These are phyloP conservation scores for Paecilomyces fulvus DNA, from an alignment of 2,329 filamentous ascomycete species.

Conservation along the genomic window DNA sequence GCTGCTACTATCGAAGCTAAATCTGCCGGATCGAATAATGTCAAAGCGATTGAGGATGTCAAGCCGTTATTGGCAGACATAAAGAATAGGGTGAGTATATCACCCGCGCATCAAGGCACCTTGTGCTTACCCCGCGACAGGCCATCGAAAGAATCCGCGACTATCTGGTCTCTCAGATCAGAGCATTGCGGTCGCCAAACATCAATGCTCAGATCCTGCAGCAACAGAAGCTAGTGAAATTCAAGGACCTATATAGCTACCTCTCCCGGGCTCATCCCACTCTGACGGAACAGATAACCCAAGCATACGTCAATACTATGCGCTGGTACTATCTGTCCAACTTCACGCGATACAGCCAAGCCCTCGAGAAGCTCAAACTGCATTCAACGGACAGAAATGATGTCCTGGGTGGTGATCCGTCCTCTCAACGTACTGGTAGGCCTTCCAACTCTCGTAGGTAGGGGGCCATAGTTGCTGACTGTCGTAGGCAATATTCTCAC, in stretches of 20 bases:
- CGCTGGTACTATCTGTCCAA: conserved; percentile 94
- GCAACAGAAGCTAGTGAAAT: conserved; percentile 79
- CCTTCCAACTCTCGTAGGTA: conserved; percentile 5
- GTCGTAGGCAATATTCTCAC: conserved; percentile 27
- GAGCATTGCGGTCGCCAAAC: conserved; percentile 83
- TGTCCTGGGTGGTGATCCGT: conserved; percentile 70
- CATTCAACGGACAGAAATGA: conserved; percentile 78
- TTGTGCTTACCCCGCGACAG: conserved; percentile 16
- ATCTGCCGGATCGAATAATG: conserved; percentile 50
- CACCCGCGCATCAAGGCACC: not conserved
- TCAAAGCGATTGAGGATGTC: conserved; percentile 74
- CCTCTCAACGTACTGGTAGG: conserved; percentile 50
- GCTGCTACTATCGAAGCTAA: conserved; percentile 63
- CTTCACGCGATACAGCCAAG: conserved; percentile 77
- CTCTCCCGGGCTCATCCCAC: conserved; percentile 70
- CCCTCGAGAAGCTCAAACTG: conserved; percentile 75
- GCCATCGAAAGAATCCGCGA: conserved; percentile 92
- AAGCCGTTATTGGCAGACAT: conserved; percentile 78
- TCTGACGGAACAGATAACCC: conserved; percentile 82
- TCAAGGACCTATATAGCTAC: conserved; percentile 82
- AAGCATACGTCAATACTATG: conserved; percentile 97
- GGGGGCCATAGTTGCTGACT: conserved; percentile 8
- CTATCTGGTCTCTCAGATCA: conserved; percentile 89
- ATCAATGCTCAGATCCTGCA: conserved; percentile 98
- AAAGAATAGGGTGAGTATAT: conserved; percentile 58